Conservation (phyloP, 1,284 basidiomycete genomes). For the Stereum hirsutum region DNA sequence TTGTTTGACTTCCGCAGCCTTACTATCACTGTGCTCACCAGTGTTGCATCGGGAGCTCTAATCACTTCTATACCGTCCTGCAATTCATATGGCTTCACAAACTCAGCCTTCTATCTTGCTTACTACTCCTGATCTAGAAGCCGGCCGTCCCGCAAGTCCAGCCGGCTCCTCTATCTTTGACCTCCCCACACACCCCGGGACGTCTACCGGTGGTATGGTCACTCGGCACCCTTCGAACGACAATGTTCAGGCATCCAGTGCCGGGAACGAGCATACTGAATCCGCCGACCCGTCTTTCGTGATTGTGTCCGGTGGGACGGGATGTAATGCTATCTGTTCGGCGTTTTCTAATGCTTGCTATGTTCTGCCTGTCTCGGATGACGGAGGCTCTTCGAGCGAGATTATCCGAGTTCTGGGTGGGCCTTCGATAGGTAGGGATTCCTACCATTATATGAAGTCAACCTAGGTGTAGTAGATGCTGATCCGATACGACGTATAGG, state of each 20-base stretch:
- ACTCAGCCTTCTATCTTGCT: too few species aligned
- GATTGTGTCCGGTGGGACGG: conserved; percentile 76
- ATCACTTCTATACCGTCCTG: too few species aligned
- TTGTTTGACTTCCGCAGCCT: too few species aligned
- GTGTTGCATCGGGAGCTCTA: too few species aligned
- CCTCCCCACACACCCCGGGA: conserved; percentile 47
- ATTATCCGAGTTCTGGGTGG: conserved; percentile 79
- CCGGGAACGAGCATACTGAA: background rate
- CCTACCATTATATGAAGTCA: conserved; percentile 2
- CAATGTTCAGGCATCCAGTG: background rate
- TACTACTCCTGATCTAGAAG: background rate
- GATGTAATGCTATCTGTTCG: conserved; percentile 71
- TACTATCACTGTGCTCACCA: too few species aligned
- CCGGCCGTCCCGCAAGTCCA: conserved; percentile 45
- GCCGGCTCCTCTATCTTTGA: conserved; percentile 69
- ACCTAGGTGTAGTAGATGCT: background rate
- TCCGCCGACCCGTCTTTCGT: conserved; percentile 43
- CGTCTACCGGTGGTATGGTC: conserved; percentile 2
- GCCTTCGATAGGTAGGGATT: conserved; percentile 59
- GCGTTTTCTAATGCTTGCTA: conserved; percentile 68
- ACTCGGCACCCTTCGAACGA: background rate
- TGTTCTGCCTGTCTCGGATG: conserved; percentile 78
- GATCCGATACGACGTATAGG: conserved; percentile 28
- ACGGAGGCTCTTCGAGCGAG: conserved; percentile 80
- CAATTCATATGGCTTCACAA: too few species aligned